These are phyloP conservation scores for Moniliophthora roreri DNA, from an alignment of 1,284 basidiomycete genomes.

Conservation along the genomic window DNA sequence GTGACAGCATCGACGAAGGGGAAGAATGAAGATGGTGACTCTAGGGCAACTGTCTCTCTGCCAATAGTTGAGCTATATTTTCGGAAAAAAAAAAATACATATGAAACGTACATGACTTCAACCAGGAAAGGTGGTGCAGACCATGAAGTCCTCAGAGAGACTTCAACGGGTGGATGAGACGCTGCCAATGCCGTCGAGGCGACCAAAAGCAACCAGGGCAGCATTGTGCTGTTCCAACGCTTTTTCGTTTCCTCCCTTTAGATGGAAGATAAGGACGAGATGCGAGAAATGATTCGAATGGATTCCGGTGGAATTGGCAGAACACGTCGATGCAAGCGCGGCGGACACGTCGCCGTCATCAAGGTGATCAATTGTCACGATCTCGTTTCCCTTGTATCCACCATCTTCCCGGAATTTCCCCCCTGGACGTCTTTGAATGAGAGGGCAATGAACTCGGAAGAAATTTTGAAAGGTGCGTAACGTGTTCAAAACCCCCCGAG, in stretches of 20 bases:
- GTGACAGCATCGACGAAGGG: slow-evolving; percentile 66
- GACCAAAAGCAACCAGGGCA: not conserved
- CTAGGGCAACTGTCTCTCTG: slow-evolving; percentile 54
- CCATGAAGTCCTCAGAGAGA: slow-evolving; percentile 83
- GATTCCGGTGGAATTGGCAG: too few species aligned
- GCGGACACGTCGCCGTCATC: too few species aligned
- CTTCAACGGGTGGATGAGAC: slow-evolving; percentile 64
- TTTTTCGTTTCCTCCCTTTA: not conserved
- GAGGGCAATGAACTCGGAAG: too few species aligned
- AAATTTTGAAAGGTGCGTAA: too few species aligned
- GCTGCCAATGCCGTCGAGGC: not conserved
- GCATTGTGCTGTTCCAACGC: not conserved
- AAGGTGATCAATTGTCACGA: too few species aligned
- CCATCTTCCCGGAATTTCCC: too few species aligned
- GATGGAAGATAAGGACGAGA: not conserved
- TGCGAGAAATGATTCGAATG: not conserved
- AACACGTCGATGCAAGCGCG: too few species aligned
- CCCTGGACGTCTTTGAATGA: too few species aligned
- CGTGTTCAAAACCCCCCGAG: too few species aligned
- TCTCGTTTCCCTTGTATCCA: too few species aligned
- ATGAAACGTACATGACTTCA: slow-evolving; percentile 73
- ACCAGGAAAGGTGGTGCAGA: slow-evolving; percentile 70
- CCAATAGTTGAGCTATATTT: slow-evolving; percentile 6
- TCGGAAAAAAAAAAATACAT: slow-evolving; percentile 6
- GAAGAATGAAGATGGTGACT: slow-evolving; percentile 70